Base-by-base conservation (phyloP, 176 grass and related monocot genomes). In the Tillandsia fasciculata region DNA sequence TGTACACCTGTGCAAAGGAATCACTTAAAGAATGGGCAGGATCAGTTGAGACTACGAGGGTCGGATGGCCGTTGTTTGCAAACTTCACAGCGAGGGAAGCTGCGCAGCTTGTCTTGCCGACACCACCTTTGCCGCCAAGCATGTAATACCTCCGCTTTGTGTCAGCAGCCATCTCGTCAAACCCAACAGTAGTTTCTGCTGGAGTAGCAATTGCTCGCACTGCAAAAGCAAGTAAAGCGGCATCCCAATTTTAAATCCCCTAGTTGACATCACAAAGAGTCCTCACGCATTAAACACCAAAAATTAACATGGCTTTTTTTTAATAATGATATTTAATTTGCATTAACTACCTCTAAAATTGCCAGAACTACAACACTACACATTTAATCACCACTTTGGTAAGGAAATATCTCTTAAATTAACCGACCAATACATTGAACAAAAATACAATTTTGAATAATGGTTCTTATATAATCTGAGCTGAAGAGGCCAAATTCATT, bases 121-220 rank as follows among this genome's bases (percentile, higher is more conserved):
- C 81, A 50, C 86, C 81, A 11, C 81, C 77, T 74, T 84, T 81
- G 50, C 81, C 81, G 53, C 81, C 81, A 52, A 88, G 2, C 58
- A 88, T 52, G 20, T 70, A 84, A 68, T 66, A 77, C 69, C 26
- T 80, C 59, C 29, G 70, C 26, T 71, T 24, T 18, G 49, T 12
- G 12, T 68, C 63, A 63, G 82, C 24, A 80, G 75, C 78, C 68
- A 83, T 72, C 48, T 28, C 50, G 10, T 76, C 82, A 13, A 69
- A 68, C 29, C 76, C 80, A 54, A 64, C 64, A 2, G 56, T 61
- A 20, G 56, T 18, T 61, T 61, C 56, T 9, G n/a, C 13, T 9
- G 56, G 56, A 61, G 56, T 61, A 20, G 56, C 56, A 61, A 61
- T 61, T 10, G 56, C 15, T 20, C n/a, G 56, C 56, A 61, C 56